Evolutionary conservation across 331 rosid species (phyloP).

Genomic region (Telfairia occidentalis): DNA sequence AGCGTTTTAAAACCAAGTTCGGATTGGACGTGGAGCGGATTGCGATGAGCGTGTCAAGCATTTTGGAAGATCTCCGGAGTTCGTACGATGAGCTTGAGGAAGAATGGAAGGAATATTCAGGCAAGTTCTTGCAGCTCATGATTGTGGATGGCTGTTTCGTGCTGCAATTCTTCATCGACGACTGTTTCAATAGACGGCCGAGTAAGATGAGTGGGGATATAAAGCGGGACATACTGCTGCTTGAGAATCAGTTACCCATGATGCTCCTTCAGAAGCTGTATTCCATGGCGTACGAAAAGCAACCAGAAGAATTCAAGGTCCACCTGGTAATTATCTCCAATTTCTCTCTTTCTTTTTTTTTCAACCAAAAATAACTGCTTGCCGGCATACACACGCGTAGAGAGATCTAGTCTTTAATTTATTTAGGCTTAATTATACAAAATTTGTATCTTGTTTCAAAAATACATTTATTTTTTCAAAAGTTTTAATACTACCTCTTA

Average conservation of each 20-base stretch:
- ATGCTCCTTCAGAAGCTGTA: not conserved
- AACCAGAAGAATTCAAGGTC: no score
- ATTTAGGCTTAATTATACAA: no score
- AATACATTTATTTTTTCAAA: no score
- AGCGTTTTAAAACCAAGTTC: not conserved
- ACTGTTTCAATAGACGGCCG: not conserved
- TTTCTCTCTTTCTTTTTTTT: no score
- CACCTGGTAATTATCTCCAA: no score
- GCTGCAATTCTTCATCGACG: not conserved
- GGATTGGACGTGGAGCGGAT: not conserved
- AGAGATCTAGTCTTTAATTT: no score
- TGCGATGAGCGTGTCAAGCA: not conserved
- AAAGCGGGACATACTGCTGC: not conserved
- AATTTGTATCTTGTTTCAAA: no score
- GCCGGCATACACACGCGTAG: no score
- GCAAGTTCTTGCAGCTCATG: not conserved
- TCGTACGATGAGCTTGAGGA: not conserved
- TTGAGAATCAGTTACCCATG: slow-evolving; percentile 1
- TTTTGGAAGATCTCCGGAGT: not conserved
- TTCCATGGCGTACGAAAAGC: no score
- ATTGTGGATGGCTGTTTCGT: slow-evolving; percentile 1
- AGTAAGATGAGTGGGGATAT: not conserved
- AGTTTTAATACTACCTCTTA: no score
- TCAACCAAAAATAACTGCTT: no score
- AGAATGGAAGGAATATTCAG: not conserved